Base-by-base conservation (phyloP, 208 protist genomes). In the Crithidia thermophila region DNA sequence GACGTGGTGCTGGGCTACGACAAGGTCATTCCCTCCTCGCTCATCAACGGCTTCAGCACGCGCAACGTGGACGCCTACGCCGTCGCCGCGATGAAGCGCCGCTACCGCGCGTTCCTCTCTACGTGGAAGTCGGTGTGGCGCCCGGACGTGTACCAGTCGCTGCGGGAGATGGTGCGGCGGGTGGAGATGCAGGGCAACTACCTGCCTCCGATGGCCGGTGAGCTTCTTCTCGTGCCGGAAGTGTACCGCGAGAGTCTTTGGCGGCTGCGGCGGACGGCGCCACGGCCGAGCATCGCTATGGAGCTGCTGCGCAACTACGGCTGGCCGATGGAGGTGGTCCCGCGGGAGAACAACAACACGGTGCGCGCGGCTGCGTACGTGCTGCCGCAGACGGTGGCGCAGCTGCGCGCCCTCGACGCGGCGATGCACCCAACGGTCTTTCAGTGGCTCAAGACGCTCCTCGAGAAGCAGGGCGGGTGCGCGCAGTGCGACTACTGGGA, bases 231-330 rank as follows among this genome's bases (percentile, higher is more conserved):
- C n/a, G 79, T 95, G 51, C 87, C 86, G 5, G 58, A 56, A 27
- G 75, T 69, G 18, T 93, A 89, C 74, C 74, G 79, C 27, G 90
- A 95, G 67, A 90, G 84, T 31, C 62, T 95, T 52, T 92, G 87
- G 77, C 83, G 87, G 27, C 64, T 95, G 61, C 79, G 87, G 1
- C 84, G 87, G 31, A 67, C 66, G 20, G 60, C 74, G 10, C 79
- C 90, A 6, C 77, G 84, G 18, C 90, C 90, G 39, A 75, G 76
- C 42, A 84, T 88, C 52, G 73, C 90, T 8, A 79, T 80, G 37
- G 81, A 90, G 71, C 72, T 90, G 45, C 77, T 95, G 33, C 77
- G 69, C 49, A 81, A 80, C 67, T 93, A 90, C 66, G 87, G 90
- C 31, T 87, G 53, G 66, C 28, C 39, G 40, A 63, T 67, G 33